Evolutionary conservation across 2,329 filamentous ascomycete genomes (phyloP).

Genomic region (Cordyceps tenuipes): DNA sequence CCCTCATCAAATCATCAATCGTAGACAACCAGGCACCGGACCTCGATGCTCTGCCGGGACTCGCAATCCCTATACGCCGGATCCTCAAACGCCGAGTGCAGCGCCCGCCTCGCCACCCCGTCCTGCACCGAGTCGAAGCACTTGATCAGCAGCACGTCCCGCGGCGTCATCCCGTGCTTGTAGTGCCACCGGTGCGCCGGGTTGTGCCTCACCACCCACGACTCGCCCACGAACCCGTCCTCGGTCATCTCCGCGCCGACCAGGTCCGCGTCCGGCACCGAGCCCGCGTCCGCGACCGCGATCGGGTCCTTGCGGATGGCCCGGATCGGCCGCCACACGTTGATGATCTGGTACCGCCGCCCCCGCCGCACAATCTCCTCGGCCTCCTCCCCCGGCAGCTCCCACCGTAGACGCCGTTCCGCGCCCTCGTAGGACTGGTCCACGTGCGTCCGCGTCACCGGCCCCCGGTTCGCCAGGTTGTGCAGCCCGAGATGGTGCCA

Average conservation of each 20-base stretch:
- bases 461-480: slow-evolving; percentile 47
- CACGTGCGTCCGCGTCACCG: slow-evolving; percentile 34
- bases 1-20: background rate
- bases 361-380: slow-evolving; percentile 28
- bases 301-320: slow-evolving; percentile 40
- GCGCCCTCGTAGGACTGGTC: slow-evolving; percentile 44
- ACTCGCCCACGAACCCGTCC: slow-evolving; percentile 40
- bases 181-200: slow-evolving; percentile 44
- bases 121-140: slow-evolving; percentile 52
- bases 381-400: slow-evolving; percentile 37
- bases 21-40: slow-evolving; percentile 55
- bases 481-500: slow-evolving; percentile 62
- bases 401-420: slow-evolving; percentile 23
- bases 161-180: slow-evolving; percentile 40
- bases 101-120: slow-evolving; percentile 41
- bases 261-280: slow-evolving; percentile 42
- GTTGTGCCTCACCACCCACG: slow-evolving; percentile 35
- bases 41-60: slow-evolving; percentile 55
- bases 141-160: slow-evolving; percentile 52
- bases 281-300: slow-evolving; percentile 41
- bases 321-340: slow-evolving; percentile 32
- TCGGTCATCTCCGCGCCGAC: slow-evolving; percentile 42
- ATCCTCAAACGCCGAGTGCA: slow-evolving; percentile 47
- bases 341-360: slow-evolving; percentile 45
- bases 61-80: slow-evolving; percentile 44